Evolutionary conservation across 352 stramenopile genomes (phyloP).

Genomic region (Blastocystis sp.): DNA sequence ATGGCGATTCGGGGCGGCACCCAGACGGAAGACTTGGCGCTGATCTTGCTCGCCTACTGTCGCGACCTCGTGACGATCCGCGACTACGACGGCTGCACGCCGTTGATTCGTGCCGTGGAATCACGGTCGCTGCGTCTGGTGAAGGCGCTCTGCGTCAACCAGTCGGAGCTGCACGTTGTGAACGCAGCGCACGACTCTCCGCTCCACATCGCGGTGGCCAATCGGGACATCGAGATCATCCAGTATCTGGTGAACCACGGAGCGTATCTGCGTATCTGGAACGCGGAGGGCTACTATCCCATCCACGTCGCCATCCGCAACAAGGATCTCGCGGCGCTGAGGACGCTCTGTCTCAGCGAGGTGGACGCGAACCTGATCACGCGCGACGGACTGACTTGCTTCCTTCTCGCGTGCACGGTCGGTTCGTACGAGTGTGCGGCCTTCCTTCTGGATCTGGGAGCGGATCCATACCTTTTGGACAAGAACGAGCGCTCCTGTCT

Average conservation of each 20-base stretch:
- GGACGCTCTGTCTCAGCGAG: neutral
- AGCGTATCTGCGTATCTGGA: constrained; percentile 42
- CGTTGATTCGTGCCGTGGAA: constrained; percentile 37
- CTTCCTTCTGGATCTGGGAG: constrained; percentile 13
- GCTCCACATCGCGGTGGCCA: constrained; percentile 44
- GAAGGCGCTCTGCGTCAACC: constrained; percentile 2
- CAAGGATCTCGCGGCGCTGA: neutral
- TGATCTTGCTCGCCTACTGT: neutral
- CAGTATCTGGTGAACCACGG: constrained; percentile 30
- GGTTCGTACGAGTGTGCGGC: neutral
- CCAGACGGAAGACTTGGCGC: constrained; percentile 1
- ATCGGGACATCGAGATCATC: constrained; percentile 32
- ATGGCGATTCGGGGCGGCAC: constrained; percentile 48
- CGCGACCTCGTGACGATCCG: neutral
- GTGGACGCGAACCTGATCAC: constrained; percentile 36
- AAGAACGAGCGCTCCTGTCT: neutral
- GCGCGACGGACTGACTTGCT: constrained; percentile 11
- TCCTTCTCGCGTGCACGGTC: neutral
- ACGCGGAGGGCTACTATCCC: constrained; percentile 43
- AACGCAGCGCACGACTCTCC: neutral
- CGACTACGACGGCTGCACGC: constrained; percentile 21
- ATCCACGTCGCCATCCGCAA: constrained; percentile 49
- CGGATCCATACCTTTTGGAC: constrained; percentile 39
- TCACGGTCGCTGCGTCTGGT: neutral
- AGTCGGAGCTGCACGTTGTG: constrained; percentile 12